Evolutionary conservation across 2,329 filamentous ascomycete species (phyloP).

Genomic region (Ceratocystis lukuohia): DNA sequence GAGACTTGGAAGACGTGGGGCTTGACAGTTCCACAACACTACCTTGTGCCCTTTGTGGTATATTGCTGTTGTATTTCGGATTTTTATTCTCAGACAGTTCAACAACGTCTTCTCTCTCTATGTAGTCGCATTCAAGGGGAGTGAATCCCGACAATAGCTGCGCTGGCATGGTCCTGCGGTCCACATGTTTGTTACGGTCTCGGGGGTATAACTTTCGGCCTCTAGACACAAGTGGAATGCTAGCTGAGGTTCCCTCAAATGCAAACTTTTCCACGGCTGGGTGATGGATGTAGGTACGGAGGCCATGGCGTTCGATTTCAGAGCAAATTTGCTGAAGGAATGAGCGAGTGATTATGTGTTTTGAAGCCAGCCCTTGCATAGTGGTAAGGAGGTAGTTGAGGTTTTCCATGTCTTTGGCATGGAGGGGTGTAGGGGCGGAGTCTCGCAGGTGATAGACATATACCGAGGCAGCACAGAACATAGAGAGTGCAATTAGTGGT

Average conservation of each 20-base stretch:
- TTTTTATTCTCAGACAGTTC: constrained; percentile 14
- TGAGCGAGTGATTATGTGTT: constrained; percentile 63
- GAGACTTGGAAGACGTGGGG: constrained; percentile 16
- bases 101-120: not conserved
- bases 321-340: constrained; percentile 75
- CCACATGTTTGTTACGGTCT: not conserved
- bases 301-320: constrained; percentile 52
- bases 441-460: constrained; percentile 68
- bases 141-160: constrained; percentile 2
- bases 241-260: constrained; percentile 26
- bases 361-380: constrained; percentile 61
- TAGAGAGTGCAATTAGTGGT: constrained; percentile 64
- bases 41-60: constrained; percentile 11
- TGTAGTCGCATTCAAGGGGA: constrained; percentile 7
- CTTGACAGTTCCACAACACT: constrained; percentile 15
- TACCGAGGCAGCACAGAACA: constrained; percentile 75
- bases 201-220: constrained; percentile 12
- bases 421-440: constrained; percentile 45
- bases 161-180: not conserved
- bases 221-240: constrained; percentile 36
- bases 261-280: constrained; percentile 28
- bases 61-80: constrained; percentile 12
- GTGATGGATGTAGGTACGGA: constrained; percentile 29
- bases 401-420: constrained; percentile 33
- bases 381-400: constrained; percentile 66